These are phyloP conservation scores for Magnaporthales sp. DNA, from an alignment of 2,329 filamentous ascomycete species.

Conservation along the genomic window DNA sequence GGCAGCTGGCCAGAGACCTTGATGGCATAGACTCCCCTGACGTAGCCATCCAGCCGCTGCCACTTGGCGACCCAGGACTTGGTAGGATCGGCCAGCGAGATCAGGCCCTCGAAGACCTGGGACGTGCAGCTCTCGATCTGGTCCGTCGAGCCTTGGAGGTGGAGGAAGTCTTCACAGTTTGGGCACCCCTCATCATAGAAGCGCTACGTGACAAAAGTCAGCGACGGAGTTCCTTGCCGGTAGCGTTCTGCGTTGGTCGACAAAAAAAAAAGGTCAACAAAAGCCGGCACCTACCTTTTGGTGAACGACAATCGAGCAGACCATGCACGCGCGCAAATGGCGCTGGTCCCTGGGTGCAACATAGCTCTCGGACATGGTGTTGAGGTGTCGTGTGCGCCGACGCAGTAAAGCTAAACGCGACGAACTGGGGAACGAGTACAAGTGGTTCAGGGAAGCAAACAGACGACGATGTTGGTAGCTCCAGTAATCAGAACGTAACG, in stretches of 20 bases:
- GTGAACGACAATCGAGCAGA: slow-evolving; percentile 90
- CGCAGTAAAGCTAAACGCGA: background rate
- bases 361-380: slow-evolving; percentile 47
- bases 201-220: slow-evolving; percentile 42
- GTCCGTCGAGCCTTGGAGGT: slow-evolving; percentile 70
- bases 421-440: background rate
- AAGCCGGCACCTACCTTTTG: slow-evolving; percentile 47
- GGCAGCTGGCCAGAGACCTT: slow-evolving; percentile 81
- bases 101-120: slow-evolving; percentile 88
- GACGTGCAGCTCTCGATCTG: slow-evolving; percentile 89
- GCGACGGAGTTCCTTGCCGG: background rate
- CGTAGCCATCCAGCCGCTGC: slow-evolving; percentile 84
- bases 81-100: slow-evolving; percentile 73
- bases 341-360: slow-evolving; percentile 70
- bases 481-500: background rate
- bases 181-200: slow-evolving; percentile 86
- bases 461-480: background rate
- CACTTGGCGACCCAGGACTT: slow-evolving; percentile 94
- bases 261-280: slow-evolving; percentile 10
- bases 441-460: background rate
- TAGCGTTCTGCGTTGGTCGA: background rate
- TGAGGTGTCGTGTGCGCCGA: background rate
- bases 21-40: slow-evolving; percentile 83
- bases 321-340: slow-evolving; percentile 93
- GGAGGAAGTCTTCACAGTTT: slow-evolving; percentile 91